Base-by-base conservation (phyloP, 192 early-diverging fungal species). In the Coemansia pectinata region DNA sequence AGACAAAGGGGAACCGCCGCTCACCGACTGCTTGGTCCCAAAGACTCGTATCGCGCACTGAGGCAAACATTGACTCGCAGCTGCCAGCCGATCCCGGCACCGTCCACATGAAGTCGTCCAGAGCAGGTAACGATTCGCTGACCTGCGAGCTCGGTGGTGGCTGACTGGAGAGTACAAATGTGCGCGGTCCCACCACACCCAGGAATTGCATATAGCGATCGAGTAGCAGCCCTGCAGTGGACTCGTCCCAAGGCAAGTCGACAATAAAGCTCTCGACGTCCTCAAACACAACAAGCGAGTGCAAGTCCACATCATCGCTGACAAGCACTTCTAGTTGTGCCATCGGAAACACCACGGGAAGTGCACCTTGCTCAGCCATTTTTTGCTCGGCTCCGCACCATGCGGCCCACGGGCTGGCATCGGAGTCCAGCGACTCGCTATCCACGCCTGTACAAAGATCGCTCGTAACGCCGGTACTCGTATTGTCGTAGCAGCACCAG, bases 241-340 rank as follows among this genome's bases (percentile, higher is more conserved):
- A 25, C 14, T 50, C 25, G 12, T 33, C 21, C 69, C 66, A 74
- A 25, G 48, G 40, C 38, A 75, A 38, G 34, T 80, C 78, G 8
- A 59, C 59, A n/a, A 80, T 67, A 62, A 72, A 71, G 8, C 65
- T 66, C 69, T 69, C 67, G 2, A 80, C 63, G 19, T 80, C 78
- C 44, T 80, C 78, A 45, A 80, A 80, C 14, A 80, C 47, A 11
- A 58, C 57, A 10, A 80, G 55, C 5, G 66, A 39, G 48, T 75
- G 69, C 63, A 70, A 69, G 38, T 80, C 78, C 41, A 62, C 29
- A 14, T 11, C 33, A 1, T 44, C 14, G 17, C 8, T 15, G 5
- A 45, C 41, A 29, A 38, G 23, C 9, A 19, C 9, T 45, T 52
- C 44, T 27, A 69, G 31, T 7, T 19, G 25, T 4, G 25, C 14